A percentile compares a stretch with the other conserved stretches of the same genome.
Evolutionary conservation across 2,329 filamentous ascomycete species (phyloP).

Genomic region (Ascochyta koolunga): DNA sequence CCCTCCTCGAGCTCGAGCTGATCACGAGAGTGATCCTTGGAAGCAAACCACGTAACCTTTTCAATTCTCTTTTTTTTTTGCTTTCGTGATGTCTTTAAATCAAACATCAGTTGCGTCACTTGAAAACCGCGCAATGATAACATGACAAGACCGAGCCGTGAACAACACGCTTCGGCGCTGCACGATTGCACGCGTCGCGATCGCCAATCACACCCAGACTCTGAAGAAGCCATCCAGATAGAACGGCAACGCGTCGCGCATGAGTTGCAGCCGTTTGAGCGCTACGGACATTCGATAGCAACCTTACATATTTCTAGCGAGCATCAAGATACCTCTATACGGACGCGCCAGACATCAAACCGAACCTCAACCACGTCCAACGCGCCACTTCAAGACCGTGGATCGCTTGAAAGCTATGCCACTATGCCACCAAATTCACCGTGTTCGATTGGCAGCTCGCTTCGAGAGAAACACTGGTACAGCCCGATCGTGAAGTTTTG

Average conservation of each 20-base stretch:
- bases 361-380: slow-evolving; percentile 6
- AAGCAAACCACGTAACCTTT: neutral
- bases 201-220: slow-evolving; percentile 23
- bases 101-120: neutral
- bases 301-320: neutral
- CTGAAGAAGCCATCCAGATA: slow-evolving; percentile 24
- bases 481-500: slow-evolving; percentile 53
- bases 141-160: slow-evolving; percentile 9
- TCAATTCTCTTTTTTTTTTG: neutral
- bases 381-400: slow-evolving; percentile 2
- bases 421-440: slow-evolving; percentile 9
- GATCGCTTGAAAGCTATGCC: slow-evolving; percentile 7
- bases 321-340: neutral
- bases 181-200: slow-evolving; percentile 12
- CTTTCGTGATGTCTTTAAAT: neutral
- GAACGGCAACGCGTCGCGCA: slow-evolving; percentile 25
- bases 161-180: slow-evolving; percentile 20
- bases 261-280: slow-evolving; percentile 19
- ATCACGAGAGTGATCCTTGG: neutral
- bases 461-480: slow-evolving; percentile 40
- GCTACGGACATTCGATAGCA: neutral
- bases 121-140: neutral
- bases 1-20: neutral
- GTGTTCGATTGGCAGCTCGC: neutral
- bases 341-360: slow-evolving; percentile 11